phyloP scores from a whole-genome alignment of 1,284 basidiomycete genomes.

The Puccinia novopanici region DNA sequence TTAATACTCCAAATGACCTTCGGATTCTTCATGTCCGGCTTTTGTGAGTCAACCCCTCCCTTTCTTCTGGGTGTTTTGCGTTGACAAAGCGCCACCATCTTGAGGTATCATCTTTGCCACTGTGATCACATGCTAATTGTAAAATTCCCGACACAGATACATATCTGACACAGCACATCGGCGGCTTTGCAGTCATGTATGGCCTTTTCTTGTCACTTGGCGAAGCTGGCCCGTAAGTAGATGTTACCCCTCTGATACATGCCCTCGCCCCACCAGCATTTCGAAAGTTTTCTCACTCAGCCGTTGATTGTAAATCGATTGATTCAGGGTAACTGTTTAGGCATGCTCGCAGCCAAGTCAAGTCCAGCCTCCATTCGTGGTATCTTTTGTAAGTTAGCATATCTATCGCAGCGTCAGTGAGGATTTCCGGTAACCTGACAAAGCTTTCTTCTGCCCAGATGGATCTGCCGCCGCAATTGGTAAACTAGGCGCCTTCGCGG shows the following conservation, averaged over 20 bases:
- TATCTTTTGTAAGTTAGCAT: slow-evolving; percentile 66
- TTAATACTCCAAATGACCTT: slow-evolving; percentile 68
- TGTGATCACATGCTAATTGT: slow-evolving; percentile 60
- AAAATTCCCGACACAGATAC: slow-evolving; percentile 3
- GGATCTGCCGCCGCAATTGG: slow-evolving; percentile 82
- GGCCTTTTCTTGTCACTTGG: slow-evolving; percentile 80
- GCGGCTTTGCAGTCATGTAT: slow-evolving; percentile 68
- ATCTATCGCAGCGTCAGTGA: slow-evolving; percentile 49
- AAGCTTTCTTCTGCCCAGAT: slow-evolving; percentile 58
- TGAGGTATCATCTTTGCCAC: background rate
- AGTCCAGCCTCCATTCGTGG: slow-evolving; percentile 80
- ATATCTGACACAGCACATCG: slow-evolving; percentile 67
- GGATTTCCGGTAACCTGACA: background rate
- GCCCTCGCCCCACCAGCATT: background rate
- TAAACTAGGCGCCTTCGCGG: slow-evolving; percentile 84
- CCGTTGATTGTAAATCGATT: background rate
- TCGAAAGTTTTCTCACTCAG: background rate
- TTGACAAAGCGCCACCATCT: slow-evolving; percentile 46
- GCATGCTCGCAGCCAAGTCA: slow-evolving; percentile 73
- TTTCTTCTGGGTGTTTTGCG: slow-evolving; percentile 53
- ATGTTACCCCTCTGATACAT: slow-evolving; percentile 64
- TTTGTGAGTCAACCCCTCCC: slow-evolving; percentile 54
- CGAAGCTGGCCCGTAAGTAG: slow-evolving; percentile 70
- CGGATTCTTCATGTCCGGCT: slow-evolving; percentile 81
- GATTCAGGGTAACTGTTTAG: slow-evolving; percentile 46